Evolutionary conservation across 257 asterid species (phyloP).

Genomic region (Nicotiana benthamiana): DNA sequence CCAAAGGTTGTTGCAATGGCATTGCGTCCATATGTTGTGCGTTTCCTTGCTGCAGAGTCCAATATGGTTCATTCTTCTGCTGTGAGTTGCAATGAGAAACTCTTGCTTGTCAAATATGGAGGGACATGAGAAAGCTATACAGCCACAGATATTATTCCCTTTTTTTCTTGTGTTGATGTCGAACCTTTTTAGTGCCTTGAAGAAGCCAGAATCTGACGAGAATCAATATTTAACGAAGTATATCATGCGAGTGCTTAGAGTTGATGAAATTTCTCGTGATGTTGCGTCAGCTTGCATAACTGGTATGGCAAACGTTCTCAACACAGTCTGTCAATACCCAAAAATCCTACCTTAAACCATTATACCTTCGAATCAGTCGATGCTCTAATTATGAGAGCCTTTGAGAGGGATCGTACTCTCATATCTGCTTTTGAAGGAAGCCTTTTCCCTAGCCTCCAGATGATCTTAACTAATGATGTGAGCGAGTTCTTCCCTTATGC

Average conservation of each 20-base stretch:
- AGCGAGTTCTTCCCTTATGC: slow-evolving; percentile 88
- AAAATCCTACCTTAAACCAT: slow-evolving; percentile 73
- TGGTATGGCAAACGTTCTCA: slow-evolving; percentile 56
- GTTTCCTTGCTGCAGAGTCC: slow-evolving; percentile 61
- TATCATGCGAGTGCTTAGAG: slow-evolving; percentile 90
- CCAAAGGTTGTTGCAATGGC: slow-evolving; percentile 59
- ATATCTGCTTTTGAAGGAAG: slow-evolving; percentile 64
- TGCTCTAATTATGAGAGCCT: slow-evolving; percentile 64
- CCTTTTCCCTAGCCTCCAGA: slow-evolving; percentile 63
- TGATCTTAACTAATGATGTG: slow-evolving; percentile 58
- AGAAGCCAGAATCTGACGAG: slow-evolving; percentile 92
- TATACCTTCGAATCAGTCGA: slow-evolving; percentile 82
- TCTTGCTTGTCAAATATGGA: slow-evolving; percentile 76
- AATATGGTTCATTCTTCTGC: slow-evolving; percentile 94
- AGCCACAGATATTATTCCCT: slow-evolving; percentile 57
- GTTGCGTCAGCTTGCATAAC: slow-evolving; percentile 76
- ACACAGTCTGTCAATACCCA: slow-evolving; percentile 83
- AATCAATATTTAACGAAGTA: slow-evolving; percentile 94
- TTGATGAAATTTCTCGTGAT: slow-evolving; percentile 58
- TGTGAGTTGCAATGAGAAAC: slow-evolving; percentile 92
- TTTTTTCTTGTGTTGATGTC: slow-evolving; percentile 59
- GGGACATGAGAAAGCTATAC: slow-evolving; percentile 64
- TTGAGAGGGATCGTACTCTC: slow-evolving; percentile 62
- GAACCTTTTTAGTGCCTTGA: slow-evolving; percentile 74
- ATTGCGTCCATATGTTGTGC: slow-evolving; percentile 72